Evolutionary conservation across 805 yeast genomes (phyloP), one percentile per base, ranked within the genome.

Genomic region (Ogataea thermomethanolica): DNA sequence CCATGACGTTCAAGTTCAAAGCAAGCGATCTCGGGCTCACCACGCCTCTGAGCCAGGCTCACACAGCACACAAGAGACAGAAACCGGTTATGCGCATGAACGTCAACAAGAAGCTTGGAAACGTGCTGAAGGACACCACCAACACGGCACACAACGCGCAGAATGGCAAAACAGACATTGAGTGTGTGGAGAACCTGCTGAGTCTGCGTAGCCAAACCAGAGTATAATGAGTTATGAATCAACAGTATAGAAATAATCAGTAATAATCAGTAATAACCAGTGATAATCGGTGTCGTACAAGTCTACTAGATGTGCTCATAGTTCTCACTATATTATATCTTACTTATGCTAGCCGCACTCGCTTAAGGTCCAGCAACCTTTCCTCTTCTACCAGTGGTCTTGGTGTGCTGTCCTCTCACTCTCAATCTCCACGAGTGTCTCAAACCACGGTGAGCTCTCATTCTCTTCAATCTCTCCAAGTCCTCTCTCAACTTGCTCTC

Each of bases 391-490:
- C 97, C 95, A 66, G 99, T 93, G 73, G 99, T 91, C 86, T 93
- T 93, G 84, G 99, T 93, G 81, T 93, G 99, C 82, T 93, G 99
- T 79, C 99, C 99, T 84, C 99, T 89, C 75, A 95, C 99, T 81
- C 93, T 93, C 73, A 93, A 80, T 73, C 97, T 97, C 98, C 97
- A 93, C 91, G 83, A 90, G 82, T 93, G 99, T 84, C 99, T 89
- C 76, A 93, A 84, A 91, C 99, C 99, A 78, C 98, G 83, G 93
- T 93, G 99, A 69, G 98, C 79, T 84, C 99, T 95, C 85, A 95
- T 93, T 80, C 93, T 93, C 95, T 95, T 95, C 76, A 93, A 81
- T 84, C 98, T 91, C 81, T 93, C 99, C 74, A 93, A 81, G 71
- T 93, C 99, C 71, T 93, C 99, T 87, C 99, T 93, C 75, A 93